phyloP scores from a whole-genome alignment of 192 early-diverging fungal genomes.

The Phycomyces nitens region DNA sequence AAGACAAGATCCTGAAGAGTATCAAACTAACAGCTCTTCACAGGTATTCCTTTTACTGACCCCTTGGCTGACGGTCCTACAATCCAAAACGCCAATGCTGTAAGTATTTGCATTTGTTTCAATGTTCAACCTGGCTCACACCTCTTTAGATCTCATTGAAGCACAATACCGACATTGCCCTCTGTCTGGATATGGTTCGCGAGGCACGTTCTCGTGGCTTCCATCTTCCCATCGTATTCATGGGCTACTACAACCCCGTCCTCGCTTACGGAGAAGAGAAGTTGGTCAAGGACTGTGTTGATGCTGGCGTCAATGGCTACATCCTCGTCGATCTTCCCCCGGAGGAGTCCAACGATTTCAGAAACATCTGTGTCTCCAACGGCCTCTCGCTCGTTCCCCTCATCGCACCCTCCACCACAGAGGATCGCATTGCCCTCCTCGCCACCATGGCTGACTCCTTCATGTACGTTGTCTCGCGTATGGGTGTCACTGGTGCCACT shows the following conservation, averaged over 20 bases:
- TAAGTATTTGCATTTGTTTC: constrained; percentile 31
- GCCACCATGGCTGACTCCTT: constrained; percentile 85
- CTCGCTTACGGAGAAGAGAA: constrained; percentile 89
- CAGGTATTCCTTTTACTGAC: constrained; percentile 94
- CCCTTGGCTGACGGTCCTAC: constrained; percentile 96
- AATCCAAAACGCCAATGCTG: constrained; percentile 88
- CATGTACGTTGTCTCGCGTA: constrained; percentile 91
- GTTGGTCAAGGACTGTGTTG: constrained; percentile 79
- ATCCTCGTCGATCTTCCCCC: constrained; percentile 98
- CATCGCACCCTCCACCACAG: constrained; percentile 90
- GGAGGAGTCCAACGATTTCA: constrained; percentile 89
- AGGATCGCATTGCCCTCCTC: constrained; percentile 74
- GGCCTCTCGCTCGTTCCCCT: constrained; percentile 41
- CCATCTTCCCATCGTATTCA: constrained; percentile 88
- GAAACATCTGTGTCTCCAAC: constrained; percentile 64
- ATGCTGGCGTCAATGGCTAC: constrained; percentile 89
- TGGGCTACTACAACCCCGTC: constrained; percentile 99
- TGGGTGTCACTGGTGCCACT: constrained; percentile 92
- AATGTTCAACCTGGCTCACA: neutral
- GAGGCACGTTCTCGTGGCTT: constrained; percentile 82
- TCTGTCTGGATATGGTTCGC: constrained; percentile 77
- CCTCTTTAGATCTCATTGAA: constrained; percentile 64
- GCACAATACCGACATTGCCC: constrained; percentile 73
- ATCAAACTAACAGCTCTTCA: neutral
- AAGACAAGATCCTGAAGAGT: too few species aligned